A percentile compares a stretch with the other conserved stretches of the same genome.
These are phyloP conservation scores for Pleurotus sapidus DNA, from an alignment of 768 basidiomycete species.

Conservation along the genomic window DNA sequence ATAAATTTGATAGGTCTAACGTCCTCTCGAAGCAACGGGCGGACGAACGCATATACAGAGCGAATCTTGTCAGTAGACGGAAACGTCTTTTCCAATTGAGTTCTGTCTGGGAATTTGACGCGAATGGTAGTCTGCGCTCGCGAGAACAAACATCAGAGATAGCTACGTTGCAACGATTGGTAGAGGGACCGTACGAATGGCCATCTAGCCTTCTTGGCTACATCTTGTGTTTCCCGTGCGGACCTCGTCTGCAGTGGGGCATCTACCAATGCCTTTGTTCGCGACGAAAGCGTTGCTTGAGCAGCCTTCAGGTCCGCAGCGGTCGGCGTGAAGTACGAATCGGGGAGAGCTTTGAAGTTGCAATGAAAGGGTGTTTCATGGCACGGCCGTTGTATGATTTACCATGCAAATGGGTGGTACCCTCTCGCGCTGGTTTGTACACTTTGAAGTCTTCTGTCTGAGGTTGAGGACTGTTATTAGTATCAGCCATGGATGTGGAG, in stretches of 20 bases:
- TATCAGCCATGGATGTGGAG: too few species aligned
- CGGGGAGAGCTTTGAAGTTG: constrained; percentile 47
- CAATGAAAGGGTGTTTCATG: constrained; percentile 3
- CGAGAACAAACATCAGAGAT: constrained; percentile 1
- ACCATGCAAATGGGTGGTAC: neutral
- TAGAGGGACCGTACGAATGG: constrained; percentile 51
- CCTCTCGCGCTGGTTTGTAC: constrained; percentile 14
- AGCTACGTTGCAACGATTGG: neutral
- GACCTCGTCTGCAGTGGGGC: constrained; percentile 70
- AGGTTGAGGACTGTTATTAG: too few species aligned
- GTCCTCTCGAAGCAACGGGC: constrained; percentile 66
- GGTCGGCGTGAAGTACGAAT: constrained; percentile 74
- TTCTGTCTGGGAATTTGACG: constrained; percentile 77
- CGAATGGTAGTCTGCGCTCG: constrained; percentile 71
- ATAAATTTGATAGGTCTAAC: constrained; percentile 79
- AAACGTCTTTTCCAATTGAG: constrained; percentile 76
- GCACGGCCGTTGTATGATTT: neutral
- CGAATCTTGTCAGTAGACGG: constrained; percentile 78
- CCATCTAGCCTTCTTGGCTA: constrained; percentile 63
- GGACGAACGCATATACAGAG: constrained; percentile 83
- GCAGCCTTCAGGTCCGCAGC: constrained; percentile 66
- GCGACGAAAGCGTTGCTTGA: constrained; percentile 59
- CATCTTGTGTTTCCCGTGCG: constrained; percentile 58
- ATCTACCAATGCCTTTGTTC: constrained; percentile 60
- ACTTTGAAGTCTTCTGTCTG: constrained; percentile 22